Evolutionary conservation across 768 basidiomycete species (phyloP).

Genomic region (Russula sp.): DNA sequence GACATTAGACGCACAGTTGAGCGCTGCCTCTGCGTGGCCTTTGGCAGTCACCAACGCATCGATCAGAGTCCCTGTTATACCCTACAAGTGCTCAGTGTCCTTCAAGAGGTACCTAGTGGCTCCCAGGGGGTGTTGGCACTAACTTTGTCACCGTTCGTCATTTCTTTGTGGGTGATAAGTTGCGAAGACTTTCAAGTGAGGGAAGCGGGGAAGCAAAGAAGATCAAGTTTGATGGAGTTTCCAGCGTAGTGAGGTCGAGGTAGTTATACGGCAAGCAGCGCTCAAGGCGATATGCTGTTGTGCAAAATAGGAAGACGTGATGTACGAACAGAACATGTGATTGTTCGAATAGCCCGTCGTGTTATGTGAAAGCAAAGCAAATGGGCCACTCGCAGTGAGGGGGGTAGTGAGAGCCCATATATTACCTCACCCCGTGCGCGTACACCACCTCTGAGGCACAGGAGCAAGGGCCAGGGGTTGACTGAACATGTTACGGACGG

Average conservation of each 20-base stretch:
- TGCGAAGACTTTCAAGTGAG: neutral
- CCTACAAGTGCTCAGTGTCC: neutral
- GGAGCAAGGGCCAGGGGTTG: neutral
- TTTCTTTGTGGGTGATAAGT: neutral
- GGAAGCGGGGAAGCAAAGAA: neutral
- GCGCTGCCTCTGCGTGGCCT: neutral
- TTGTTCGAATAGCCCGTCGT: constrained; percentile 1
- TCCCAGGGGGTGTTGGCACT: neutral
- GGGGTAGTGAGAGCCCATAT: neutral
- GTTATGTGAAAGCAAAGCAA: neutral
- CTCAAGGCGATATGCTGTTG: neutral
- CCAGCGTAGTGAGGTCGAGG: neutral
- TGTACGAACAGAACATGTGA: neutral
- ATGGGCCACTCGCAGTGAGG: neutral
- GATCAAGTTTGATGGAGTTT: neutral
- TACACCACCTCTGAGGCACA: too few relatives aligned
- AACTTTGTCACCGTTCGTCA: neutral
- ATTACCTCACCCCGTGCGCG: neutral
- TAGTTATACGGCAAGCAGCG: constrained; percentile 1
- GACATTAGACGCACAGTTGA: neutral
- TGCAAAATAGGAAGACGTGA: neutral
- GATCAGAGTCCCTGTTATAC: neutral
- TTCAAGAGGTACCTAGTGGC: neutral
- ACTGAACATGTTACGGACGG: neutral
- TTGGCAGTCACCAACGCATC: neutral